These are phyloP conservation scores for Thamnidium elegans DNA, from an alignment of 192 early-diverging fungal species.

Conservation along the genomic window DNA sequence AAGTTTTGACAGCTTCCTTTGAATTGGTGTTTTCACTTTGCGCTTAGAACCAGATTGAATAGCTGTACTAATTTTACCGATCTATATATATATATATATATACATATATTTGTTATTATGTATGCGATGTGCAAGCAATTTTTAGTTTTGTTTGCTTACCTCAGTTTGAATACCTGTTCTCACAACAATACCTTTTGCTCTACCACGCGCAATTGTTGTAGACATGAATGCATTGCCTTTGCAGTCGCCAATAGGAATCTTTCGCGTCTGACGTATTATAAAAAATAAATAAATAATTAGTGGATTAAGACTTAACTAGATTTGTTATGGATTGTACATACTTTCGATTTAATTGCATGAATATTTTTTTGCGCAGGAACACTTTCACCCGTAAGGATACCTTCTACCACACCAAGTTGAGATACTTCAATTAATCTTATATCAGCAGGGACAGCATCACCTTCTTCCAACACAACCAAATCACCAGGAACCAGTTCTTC, in stretches of 20 bases:
- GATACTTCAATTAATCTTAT: slow-evolving; percentile 69
- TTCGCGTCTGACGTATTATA: slow-evolving; percentile 14
- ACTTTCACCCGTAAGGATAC: slow-evolving; percentile 82
- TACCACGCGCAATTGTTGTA: slow-evolving; percentile 85
- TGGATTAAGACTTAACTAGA: background rate
- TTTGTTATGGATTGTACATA: slow-evolving; percentile 23
- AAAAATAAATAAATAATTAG: background rate
- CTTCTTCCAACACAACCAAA: slow-evolving; percentile 86
- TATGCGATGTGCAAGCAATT: background rate
- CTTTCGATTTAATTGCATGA: slow-evolving; percentile 64
- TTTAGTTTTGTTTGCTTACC: slow-evolving; percentile 13
- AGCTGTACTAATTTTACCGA: slow-evolving; percentile 90
- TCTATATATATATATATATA: no score
- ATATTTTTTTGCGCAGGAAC: slow-evolving; percentile 64
- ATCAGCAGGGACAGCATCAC: slow-evolving; percentile 92
- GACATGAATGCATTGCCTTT: slow-evolving; percentile 97
- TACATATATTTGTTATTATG: background rate
- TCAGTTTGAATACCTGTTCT: slow-evolving; percentile 85
- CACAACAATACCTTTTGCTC: slow-evolving; percentile 90
- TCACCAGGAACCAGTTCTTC: slow-evolving; percentile 86
- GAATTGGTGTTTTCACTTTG: slow-evolving; percentile 61
- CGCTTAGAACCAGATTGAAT: slow-evolving; percentile 62
- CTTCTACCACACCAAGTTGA: slow-evolving; percentile 77
- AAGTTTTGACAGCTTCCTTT: slow-evolving; percentile 71
- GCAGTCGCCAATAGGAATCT: slow-evolving; percentile 69